Base-by-base conservation (phyloP, 345 rosid species). In the Reutealis trisperma region DNA sequence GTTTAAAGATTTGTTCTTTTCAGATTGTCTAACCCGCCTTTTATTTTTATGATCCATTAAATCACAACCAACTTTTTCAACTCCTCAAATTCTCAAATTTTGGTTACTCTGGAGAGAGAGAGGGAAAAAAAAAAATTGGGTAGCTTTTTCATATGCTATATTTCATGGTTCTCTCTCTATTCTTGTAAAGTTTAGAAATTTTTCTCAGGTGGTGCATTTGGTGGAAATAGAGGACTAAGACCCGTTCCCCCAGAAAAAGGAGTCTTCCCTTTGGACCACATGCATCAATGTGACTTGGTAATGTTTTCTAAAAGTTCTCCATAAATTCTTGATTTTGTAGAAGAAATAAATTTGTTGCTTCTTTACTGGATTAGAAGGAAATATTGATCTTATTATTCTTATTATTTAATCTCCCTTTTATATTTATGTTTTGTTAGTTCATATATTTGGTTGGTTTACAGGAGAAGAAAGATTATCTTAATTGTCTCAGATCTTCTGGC, bases 161-260 rank as follows among this genome's bases (percentile, higher is more conserved):
- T 63, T 14, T 63, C 67, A 27, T 63, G 44, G 67, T 67, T 54
- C 32, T 22, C 16, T 11, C 54, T 44, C 6, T 67, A 1, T 61
- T 70, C 52, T 47, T 24, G n/a, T 32, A 32, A 52, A 30, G 25
- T 18, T 65, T 21, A 55, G 41, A 27, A 37, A 52, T 47, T 16
- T 25, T 41, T 80, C 45, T 76, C 81, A 93, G 99, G 97, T 73
- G 99, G 98, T 71, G 97, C 97, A 72, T 93, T 92, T 83, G 99
- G 99, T 73, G 97, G 99, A 80, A 91, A 85, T 76, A 91, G 98
- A 81, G 99, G 99, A 74, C 57, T 82, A 71, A 88, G 94, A 55
- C 97, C 99, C 0, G 93, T 92, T 66, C 98, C 99, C 21, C 98
- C 99, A 2, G 98, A 93, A 71, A 93, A 96, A 69, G 99, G 98